Percentiles rank a stretch among this genome's conserved stretches.
These are phyloP conservation scores for Colletotrichum echinochloae DNA, from an alignment of 2,329 filamentous ascomycete species.

Conservation along the genomic window DNA sequence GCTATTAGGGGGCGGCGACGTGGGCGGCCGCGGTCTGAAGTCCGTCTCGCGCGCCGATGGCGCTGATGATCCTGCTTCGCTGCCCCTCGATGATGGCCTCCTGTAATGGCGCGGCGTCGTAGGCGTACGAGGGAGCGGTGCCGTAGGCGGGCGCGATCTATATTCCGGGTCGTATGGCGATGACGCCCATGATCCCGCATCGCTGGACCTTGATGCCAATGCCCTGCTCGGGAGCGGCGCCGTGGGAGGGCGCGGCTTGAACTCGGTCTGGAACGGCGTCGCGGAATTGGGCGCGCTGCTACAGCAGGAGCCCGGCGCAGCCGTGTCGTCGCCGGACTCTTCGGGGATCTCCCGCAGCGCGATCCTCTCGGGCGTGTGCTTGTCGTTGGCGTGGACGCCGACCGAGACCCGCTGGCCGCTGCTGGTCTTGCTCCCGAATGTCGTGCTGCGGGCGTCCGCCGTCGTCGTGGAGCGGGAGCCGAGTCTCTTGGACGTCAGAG, in stretches of 20 bases:
- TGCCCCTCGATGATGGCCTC: constrained; percentile 3
- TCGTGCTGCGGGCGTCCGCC: constrained; percentile 32
- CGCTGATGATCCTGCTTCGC: not conserved
- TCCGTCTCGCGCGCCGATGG: too few species aligned
- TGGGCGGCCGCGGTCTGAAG: not conserved
- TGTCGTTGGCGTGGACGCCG: constrained; percentile 17
- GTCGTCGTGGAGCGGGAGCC: constrained; percentile 28
- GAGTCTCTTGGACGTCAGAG: constrained; percentile 40
- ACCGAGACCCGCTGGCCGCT: constrained; percentile 33
- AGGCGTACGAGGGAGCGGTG: too few species aligned
- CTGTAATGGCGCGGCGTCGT: not conserved
- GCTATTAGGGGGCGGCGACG: not conserved
- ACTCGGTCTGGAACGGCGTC: constrained; percentile 17
- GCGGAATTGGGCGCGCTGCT: constrained; percentile 11
- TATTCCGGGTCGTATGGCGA: too few species aligned
- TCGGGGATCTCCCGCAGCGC: constrained; percentile 41
- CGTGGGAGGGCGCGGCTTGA: constrained; percentile 34
- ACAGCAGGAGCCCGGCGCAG: constrained; percentile 13
- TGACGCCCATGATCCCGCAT: not conserved
- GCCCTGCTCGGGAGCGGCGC: constrained; percentile 32
- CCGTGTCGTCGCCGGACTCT: constrained; percentile 21
- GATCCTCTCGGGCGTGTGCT: constrained; percentile 36
- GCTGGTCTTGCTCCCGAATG: constrained; percentile 37
- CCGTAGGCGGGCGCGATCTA: too few species aligned
- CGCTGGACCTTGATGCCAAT: constrained; percentile 21